These are phyloP conservation scores for Scedosporium boydii DNA, from an alignment of 2,329 filamentous ascomycete genomes.

Conservation along the genomic window DNA sequence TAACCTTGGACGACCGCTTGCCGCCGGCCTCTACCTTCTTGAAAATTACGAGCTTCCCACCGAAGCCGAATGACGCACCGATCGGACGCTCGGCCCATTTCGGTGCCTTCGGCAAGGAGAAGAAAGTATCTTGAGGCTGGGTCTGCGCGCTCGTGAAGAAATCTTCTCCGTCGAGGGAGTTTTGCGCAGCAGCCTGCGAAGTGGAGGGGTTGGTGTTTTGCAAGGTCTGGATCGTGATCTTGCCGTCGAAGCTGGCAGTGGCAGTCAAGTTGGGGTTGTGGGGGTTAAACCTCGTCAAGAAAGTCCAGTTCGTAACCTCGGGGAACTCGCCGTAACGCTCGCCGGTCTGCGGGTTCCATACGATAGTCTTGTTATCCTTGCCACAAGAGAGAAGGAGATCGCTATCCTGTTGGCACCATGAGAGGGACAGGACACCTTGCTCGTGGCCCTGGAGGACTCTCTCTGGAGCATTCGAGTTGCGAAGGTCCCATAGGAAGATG, in stretches of 20 bases:
- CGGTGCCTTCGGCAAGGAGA: constrained; percentile 76
- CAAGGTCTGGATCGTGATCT: constrained; percentile 85
- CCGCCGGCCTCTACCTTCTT: constrained; percentile 53
- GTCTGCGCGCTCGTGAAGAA: constrained; percentile 93
- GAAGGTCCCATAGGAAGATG: constrained; percentile 87
- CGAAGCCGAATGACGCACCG: constrained; percentile 88
- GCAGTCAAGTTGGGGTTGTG: constrained; percentile 86
- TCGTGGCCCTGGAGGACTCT: constrained; percentile 84
- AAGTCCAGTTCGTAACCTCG: constrained; percentile 98
- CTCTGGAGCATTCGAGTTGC: constrained; percentile 93
- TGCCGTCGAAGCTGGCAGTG: constrained; percentile 94
- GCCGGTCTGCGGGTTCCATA: constrained; percentile 94
- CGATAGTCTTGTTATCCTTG: constrained; percentile 90
- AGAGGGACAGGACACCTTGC: constrained; percentile 83
- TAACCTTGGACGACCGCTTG: constrained; percentile 62
- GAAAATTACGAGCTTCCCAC: constrained; percentile 80
- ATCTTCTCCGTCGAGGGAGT: constrained; percentile 76
- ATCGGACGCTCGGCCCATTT: constrained; percentile 83
- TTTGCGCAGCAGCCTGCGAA: constrained; percentile 57
- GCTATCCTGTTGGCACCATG: constrained; percentile 89
- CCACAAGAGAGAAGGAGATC: constrained; percentile 86
- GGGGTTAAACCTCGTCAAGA: constrained; percentile 89
- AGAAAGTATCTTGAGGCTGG: constrained; percentile 82
- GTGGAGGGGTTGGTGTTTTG: constrained; percentile 81
- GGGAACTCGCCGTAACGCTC: constrained; percentile 85